Evolutionary conservation across 192 early-diverging fungal genomes (phyloP), one percentile per base, ranked within the genome.

Genomic region (Neocallimastix lanati): DNA sequence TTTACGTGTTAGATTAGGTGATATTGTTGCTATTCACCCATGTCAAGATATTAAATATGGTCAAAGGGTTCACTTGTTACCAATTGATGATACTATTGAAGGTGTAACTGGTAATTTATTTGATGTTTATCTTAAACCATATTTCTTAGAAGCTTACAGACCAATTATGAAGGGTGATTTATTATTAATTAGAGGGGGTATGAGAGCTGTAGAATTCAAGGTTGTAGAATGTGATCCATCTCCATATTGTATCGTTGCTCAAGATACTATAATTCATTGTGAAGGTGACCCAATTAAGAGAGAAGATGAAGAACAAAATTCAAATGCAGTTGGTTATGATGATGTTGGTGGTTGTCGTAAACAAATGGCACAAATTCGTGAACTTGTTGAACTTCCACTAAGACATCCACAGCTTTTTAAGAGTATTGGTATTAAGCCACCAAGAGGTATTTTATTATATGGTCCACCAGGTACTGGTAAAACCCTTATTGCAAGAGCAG

Each of bases 391-490:
- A 84, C 88, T 99, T 77, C 97, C 97, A 15, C 92, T 99, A 29
- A 92, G 96, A 78, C 96, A 99, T 83, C 97, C 97, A 77, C 96
- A 99, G 87, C 89, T 99, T 28, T 99, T 98, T 91, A 96, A 98
- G 88, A 93, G 93, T 29, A 97, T 98, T 81, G 97, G 97, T 87
- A 95, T 99, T 88, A 98, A 99, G 87, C 97, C 97, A 25, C 97
- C 97, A 28, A 92, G 97, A 50, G 96, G 96, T 84, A 96, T 99
- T 77, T 90, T 99, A 76, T 94, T 99, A 94, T 98, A 90, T 82
- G 97, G 97, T 76, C 97, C 97, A 25, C 97, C 97, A 18, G 97
- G 97, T 87, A 98, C 96, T 14, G 97, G 97, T 87, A 99, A 99
- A 86, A 99, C 97, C 13, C 87, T 99, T 81, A 96, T 99, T 87